Conservation (phyloP, 495 filamentous ascomycete species). For the Tuber calosporum region DNA sequence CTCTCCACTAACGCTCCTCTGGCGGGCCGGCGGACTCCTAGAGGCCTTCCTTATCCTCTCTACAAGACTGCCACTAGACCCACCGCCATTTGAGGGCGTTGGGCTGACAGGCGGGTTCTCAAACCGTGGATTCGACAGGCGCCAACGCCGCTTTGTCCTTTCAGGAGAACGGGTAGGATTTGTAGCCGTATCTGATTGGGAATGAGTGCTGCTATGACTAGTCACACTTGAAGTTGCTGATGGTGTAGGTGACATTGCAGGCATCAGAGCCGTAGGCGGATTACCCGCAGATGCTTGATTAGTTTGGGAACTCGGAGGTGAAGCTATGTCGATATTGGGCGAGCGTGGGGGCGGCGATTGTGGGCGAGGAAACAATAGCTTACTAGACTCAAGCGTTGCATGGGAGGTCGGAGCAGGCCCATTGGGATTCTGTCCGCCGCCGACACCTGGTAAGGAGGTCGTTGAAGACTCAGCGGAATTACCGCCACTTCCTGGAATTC, state of each 20-base stretch:
- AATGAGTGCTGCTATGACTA: constrained; percentile 39
- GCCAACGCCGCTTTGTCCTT: constrained; percentile 67
- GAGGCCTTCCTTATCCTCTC: constrained; percentile 49
- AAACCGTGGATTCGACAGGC: constrained; percentile 60
- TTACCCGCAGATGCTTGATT: constrained; percentile 51
- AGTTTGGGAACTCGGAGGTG: not conserved
- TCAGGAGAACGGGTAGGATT: constrained; percentile 44
- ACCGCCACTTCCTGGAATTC: constrained; percentile 62
- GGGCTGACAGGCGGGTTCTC: constrained; percentile 47
- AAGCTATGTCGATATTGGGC: not conserved
- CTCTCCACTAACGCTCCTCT: constrained; percentile 35
- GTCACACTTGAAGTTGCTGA: constrained; percentile 41
- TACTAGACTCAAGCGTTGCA: constrained; percentile 43
- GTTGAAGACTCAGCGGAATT: constrained; percentile 81
- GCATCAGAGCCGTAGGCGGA: constrained; percentile 69
- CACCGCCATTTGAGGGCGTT: constrained; percentile 48
- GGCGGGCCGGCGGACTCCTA: constrained; percentile 36
- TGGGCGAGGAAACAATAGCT: constrained; percentile 16
- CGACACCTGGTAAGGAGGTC: constrained; percentile 56
- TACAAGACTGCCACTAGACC: constrained; percentile 58
- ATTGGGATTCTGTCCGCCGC: constrained; percentile 23
- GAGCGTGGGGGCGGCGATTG: constrained; percentile 14
- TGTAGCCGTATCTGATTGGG: constrained; percentile 33
- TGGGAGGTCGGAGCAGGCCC: constrained; percentile 23
- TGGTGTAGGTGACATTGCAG: constrained; percentile 59